These are phyloP conservation scores for Amanita polypyramis DNA, from an alignment of 768 basidiomycete species.

Conservation along the genomic window DNA sequence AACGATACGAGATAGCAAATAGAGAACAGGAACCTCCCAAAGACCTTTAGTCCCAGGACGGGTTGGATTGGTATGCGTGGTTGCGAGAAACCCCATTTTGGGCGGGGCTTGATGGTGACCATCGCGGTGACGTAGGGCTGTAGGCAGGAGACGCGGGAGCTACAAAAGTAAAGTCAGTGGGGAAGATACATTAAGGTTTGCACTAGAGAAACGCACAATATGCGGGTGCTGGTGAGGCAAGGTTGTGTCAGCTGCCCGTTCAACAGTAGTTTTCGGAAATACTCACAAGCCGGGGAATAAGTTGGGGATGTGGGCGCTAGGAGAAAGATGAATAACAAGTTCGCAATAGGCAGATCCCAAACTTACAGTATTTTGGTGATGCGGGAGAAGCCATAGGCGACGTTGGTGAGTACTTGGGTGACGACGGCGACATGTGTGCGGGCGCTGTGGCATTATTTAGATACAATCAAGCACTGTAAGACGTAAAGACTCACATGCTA, in stretches of 20 bases:
- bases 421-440: constrained; percentile 77
- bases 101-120: constrained; percentile 76
- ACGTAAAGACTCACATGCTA: constrained; percentile 49
- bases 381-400: constrained; percentile 85
- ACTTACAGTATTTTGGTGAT: constrained; percentile 87
- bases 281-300: constrained; percentile 82
- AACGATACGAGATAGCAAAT: constrained; percentile 14
- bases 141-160: constrained; percentile 82
- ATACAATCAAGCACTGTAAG: neutral
- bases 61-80: constrained; percentile 37
- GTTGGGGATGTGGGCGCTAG: constrained; percentile 79
- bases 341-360: neutral
- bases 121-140: constrained; percentile 76
- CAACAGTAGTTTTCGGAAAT: neutral
- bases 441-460: constrained; percentile 39
- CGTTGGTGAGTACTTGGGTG: constrained; percentile 89
- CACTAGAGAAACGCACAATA: constrained; percentile 50
- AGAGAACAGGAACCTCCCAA: constrained; percentile 1
- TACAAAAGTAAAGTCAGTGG: constrained; percentile 18
- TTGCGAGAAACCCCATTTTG: constrained; percentile 36
- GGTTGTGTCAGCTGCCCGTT: neutral
- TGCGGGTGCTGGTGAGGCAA: constrained; percentile 45
- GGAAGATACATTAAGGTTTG: neutral
- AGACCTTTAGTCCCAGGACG: constrained; percentile 38
- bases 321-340: constrained; percentile 9